Conservation (phyloP, 768 basidiomycete species). For the Termitomyces sp. region DNA sequence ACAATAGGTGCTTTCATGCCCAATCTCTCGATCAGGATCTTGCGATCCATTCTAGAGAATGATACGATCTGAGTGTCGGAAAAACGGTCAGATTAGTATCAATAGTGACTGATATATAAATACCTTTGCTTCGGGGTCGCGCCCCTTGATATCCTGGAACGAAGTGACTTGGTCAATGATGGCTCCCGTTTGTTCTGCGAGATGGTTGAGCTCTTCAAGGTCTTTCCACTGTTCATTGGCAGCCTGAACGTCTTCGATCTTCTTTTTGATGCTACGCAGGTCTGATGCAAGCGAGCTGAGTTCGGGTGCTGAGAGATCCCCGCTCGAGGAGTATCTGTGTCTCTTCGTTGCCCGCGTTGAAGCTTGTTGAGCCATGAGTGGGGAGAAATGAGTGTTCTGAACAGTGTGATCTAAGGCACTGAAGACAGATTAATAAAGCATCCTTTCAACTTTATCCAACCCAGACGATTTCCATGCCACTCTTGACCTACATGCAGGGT, state of each 20-base stretch:
- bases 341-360: background rate
- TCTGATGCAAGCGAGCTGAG: background rate
- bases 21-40: background rate
- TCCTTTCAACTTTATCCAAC: too few relatives aligned
- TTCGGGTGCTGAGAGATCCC: background rate
- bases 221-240: background rate
- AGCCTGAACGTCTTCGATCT: background rate
- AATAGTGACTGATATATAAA: background rate
- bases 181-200: background rate
- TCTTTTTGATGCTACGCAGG: background rate
- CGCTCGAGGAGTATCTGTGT: background rate
- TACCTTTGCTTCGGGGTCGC: background rate
- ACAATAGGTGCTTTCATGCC: background rate
- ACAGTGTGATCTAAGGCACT: too few relatives aligned
- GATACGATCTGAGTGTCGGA: background rate
- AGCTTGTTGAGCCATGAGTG: too few relatives aligned
- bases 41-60: background rate
- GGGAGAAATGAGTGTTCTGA: too few relatives aligned
- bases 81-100: background rate
- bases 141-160: background rate
- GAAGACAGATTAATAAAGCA: too few relatives aligned
- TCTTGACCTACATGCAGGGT: too few relatives aligned
- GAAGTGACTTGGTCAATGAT: background rate
- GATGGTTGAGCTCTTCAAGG: background rate
- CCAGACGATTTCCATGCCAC: too few relatives aligned